Evolutionary conservation across 441 rosid genomes (phyloP).

Genomic region (Erodium trifolium): DNA sequence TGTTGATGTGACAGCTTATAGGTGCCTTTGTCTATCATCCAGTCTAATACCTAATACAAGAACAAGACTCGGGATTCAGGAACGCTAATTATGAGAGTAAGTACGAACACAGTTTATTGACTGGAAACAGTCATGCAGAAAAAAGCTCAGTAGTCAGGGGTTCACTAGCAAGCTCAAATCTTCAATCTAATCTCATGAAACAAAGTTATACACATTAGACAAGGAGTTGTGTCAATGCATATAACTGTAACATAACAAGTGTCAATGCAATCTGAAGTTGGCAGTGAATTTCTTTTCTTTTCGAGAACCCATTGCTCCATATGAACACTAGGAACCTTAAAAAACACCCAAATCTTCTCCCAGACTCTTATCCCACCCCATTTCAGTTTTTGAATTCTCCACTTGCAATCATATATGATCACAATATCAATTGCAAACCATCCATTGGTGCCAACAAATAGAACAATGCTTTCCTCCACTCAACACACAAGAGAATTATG

Average conservation of each 20-base stretch:
- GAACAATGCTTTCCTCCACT: not conserved
- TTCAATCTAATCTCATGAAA: not conserved
- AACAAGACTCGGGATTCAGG: not conserved
- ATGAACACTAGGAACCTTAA: not conserved
- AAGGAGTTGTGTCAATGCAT: not conserved
- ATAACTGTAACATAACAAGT: not conserved
- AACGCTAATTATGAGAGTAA: not conserved
- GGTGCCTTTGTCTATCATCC: slow-evolving; percentile 27
- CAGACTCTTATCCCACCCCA: not conserved
- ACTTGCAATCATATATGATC: not conserved
- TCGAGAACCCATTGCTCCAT: not conserved
- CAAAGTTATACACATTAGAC: not conserved
- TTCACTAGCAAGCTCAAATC: not conserved
- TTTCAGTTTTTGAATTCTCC: not conserved
- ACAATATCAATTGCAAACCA: not conserved
- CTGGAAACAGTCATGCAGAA: not conserved
- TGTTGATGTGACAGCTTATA: slow-evolving; percentile 19
- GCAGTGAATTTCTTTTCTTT: not conserved
- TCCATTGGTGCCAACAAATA: not conserved
- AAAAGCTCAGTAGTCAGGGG: not conserved
- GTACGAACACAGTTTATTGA: not conserved
- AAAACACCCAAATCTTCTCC: not conserved
- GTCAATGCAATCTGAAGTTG: not conserved
- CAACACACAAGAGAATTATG: not conserved
- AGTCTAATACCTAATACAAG: slow-evolving; percentile 29